phyloP scores from a whole-genome alignment of 2,329 filamentous ascomycete species.

The Nakataea oryzae region DNA sequence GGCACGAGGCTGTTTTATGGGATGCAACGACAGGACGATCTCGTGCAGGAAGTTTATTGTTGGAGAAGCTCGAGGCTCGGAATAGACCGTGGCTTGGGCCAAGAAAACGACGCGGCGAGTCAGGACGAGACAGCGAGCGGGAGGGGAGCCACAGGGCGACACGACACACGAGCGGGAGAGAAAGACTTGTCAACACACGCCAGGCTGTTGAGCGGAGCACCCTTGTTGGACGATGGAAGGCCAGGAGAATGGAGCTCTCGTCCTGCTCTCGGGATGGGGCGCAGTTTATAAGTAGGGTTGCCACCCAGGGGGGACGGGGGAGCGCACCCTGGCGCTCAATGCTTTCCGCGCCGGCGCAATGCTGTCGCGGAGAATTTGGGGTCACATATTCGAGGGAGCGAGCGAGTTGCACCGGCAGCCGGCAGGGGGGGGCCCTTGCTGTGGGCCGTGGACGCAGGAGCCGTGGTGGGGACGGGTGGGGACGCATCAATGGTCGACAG shows the following conservation, averaged over 20 bases:
- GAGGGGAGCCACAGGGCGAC: too few relatives aligned
- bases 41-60: neutral
- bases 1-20: neutral
- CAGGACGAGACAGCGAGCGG: neutral
- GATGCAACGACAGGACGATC: slow-evolving; percentile 1
- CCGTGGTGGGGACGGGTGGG: neutral
- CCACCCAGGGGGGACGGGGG: neutral
- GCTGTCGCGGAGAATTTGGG: neutral
- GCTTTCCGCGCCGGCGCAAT: neutral
- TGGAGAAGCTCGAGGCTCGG: neutral
- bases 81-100: neutral
- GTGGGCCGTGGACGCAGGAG: neutral
- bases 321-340: neutral
- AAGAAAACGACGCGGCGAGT: neutral
- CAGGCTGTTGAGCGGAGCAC: too few relatives aligned
- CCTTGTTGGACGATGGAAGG: too few relatives aligned
- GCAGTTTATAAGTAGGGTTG: neutral
- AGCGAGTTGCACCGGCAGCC: too few relatives aligned
- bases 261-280: neutral
- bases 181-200: too few relatives aligned
- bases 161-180: neutral
- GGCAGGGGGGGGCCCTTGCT: neutral
- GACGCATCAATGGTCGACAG: too few relatives aligned
- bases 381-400: too few relatives aligned
- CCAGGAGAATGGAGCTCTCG: neutral